A percentile compares a stretch with the other conserved stretches of the same genome.
Evolutionary conservation across 129 eudicot genomes (phyloP).

Genomic region (Smallanthus sonchifolius): DNA sequence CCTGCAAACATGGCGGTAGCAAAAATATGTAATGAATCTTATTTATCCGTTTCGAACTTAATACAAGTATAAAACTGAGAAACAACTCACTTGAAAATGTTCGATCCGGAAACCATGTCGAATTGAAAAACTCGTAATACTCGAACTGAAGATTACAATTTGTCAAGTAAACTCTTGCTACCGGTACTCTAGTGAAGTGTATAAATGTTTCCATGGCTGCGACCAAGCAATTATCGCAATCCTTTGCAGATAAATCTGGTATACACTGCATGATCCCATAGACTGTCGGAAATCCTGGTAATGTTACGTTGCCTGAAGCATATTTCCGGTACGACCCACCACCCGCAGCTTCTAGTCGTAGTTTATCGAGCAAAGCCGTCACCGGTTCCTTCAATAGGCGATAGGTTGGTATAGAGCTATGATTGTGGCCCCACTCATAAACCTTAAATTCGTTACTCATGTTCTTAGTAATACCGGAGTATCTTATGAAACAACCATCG

Average conservation of each 20-base stretch:
- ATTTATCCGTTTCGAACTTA: background rate
- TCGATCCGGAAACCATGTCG: constrained; percentile 26
- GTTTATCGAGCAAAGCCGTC: constrained; percentile 9
- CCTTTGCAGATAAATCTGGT: constrained; percentile 41
- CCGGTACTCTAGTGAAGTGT: constrained; percentile 5
- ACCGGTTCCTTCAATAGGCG: constrained; percentile 15
- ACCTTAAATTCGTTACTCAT: background rate
- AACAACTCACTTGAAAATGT: background rate
- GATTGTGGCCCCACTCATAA: background rate
- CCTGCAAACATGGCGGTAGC: background rate
- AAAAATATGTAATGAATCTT: no score
- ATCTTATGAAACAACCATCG: constrained; percentile 31
- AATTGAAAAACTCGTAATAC: constrained; percentile 23
- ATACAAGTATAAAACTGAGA: background rate
- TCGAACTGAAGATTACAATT: constrained; percentile 45
- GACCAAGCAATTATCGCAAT: constrained; percentile 34
- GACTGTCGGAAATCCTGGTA: background rate
- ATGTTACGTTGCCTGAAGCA: constrained; percentile 20
- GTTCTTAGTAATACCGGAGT: constrained; percentile 16
- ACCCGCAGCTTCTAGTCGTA: constrained; percentile 18
- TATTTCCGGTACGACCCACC: constrained; percentile 31
- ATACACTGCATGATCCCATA: constrained; percentile 53
- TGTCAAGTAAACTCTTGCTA: constrained; percentile 21
- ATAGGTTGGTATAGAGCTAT: background rate
- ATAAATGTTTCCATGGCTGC: background rate